Evolutionary conservation across 2,329 filamentous ascomycete genomes (phyloP), one percentile per base, ranked within the genome.

Genomic region (Ophiocordyceps camponoti-floridani): DNA sequence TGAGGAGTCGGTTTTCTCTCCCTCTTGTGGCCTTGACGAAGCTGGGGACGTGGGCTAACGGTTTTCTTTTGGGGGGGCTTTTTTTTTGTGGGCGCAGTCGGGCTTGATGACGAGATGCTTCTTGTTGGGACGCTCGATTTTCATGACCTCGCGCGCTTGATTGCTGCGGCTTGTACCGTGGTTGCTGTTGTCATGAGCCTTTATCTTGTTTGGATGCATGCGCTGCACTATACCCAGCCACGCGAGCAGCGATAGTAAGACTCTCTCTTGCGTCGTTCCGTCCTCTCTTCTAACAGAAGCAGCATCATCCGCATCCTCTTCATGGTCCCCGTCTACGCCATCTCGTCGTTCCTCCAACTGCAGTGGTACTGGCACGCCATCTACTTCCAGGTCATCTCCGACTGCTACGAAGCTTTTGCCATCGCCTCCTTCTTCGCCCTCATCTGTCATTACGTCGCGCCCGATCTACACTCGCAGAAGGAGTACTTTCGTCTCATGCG

Each of bases 351-450:
- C 56, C 70, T 89, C 35, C 79, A 78, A 47, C 76, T 85, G 53
- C 69, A 73, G 51, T 87, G 74, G 64, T 89, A 91, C 66, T 75
- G 72, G 58, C 74, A 87, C 54, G 77, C 81, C 43, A 75, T 91
- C 46, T 93, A 93, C 64, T 91, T 82, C 58, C 73, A 84, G 55
- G 79, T 91, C 44, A 66, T 89, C 40, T 77, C 82, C 54, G 82
- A 91, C 58, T 89, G 84, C 62, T 93, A 93, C 60, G 86, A 93
- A 64, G 84, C 86, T 11, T 89, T 93, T 54, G 84, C 84, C 46
- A 88, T 93, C 50, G 80, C 83, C 28, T 84, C 82, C 50, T 94
- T 93, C 68, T 93, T 93, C 62, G 77, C 82, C 9, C 68, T 93
- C 42, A 65, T 93, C 55, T 91, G 84, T 58, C 74, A 85, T 56